These are phyloP conservation scores for Linum usitatissimum DNA, from an alignment of 345 rosid genomes.

Conservation along the genomic window DNA sequence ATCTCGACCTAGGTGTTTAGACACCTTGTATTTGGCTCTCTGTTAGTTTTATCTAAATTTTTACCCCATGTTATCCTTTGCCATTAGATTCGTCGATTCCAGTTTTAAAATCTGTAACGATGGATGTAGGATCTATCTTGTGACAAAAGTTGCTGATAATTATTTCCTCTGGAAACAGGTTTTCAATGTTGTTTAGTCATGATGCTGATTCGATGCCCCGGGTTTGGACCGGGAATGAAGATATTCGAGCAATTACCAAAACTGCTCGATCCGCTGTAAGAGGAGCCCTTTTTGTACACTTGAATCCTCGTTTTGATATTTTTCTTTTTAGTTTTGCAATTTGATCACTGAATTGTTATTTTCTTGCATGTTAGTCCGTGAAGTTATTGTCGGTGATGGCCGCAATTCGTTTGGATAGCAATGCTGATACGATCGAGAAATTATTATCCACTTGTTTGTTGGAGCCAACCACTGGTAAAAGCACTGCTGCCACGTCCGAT, in stretches of 20 bases:
- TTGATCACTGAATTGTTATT: slow-evolving; percentile 10
- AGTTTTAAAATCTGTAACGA: too few species aligned
- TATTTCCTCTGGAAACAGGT: slow-evolving; percentile 33
- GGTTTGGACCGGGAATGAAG: slow-evolving; percentile 97
- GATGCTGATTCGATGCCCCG: slow-evolving; percentile 99
- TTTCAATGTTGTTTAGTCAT: slow-evolving; percentile 75
- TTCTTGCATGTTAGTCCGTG: slow-evolving; percentile 49
- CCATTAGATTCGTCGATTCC: too few species aligned
- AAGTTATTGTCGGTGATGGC: slow-evolving; percentile 85
- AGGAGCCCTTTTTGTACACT: slow-evolving; percentile 1
- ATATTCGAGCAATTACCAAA: slow-evolving; percentile 86
- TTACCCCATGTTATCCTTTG: too few species aligned
- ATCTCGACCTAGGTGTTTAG: background rate
- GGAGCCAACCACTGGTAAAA: slow-evolving; percentile 46
- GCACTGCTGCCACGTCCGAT: slow-evolving; percentile 43
- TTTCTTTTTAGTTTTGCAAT: background rate
- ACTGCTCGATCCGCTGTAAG: slow-evolving; percentile 82
- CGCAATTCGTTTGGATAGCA: slow-evolving; percentile 67
- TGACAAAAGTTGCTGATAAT: too few species aligned
- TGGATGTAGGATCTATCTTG: too few species aligned
- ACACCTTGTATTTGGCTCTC: too few species aligned
- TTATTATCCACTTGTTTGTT: slow-evolving; percentile 47
- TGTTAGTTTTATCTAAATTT: too few species aligned
- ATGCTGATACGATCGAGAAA: slow-evolving; percentile 58
- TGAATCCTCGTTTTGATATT: background rate